A percentile compares a stretch with the other conserved stretches of the same genome.
phyloP scores from a whole-genome alignment of 2,329 filamentous ascomycete genomes.

The Cytospora leucostoma region DNA sequence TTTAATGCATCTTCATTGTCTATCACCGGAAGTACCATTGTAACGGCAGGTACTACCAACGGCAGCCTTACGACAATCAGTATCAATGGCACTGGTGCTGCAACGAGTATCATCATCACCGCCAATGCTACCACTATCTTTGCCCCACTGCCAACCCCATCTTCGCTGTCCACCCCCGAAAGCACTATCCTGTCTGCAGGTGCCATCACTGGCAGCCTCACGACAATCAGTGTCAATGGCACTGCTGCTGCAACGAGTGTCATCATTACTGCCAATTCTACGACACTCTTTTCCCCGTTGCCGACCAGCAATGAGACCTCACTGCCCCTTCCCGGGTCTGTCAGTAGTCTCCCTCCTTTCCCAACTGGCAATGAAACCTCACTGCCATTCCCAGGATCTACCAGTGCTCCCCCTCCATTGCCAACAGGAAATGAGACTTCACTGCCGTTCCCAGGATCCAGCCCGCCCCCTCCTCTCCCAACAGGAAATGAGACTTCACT shows the following conservation, averaged over 20 bases:
- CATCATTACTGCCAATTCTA: slow-evolving; percentile 20
- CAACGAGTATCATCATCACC: slow-evolving; percentile 23
- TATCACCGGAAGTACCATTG: slow-evolving; percentile 6
- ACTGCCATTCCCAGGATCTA: neutral
- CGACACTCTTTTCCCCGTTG: slow-evolving; percentile 21
- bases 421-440: neutral
- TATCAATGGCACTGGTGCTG: slow-evolving; percentile 23
- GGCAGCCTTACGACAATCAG: slow-evolving; percentile 20
- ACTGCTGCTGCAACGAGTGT: slow-evolving; percentile 24
- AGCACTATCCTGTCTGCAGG: slow-evolving; percentile 9
- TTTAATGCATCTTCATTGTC: slow-evolving; percentile 8
- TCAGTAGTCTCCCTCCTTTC: slow-evolving; percentile 2
- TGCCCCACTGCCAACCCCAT: slow-evolving; percentile 8
- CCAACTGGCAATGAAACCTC: slow-evolving; percentile 6
- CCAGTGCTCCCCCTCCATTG: neutral
- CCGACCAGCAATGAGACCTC: slow-evolving; percentile 3
- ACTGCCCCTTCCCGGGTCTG: slow-evolving; percentile 9
- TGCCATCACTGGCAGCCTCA: slow-evolving; percentile 19
- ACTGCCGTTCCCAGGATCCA: neutral
- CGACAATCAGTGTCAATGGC: slow-evolving; percentile 23
- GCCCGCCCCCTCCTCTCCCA: neutral
- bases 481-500: slow-evolving; percentile 1
- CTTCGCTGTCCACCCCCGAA: slow-evolving; percentile 7
- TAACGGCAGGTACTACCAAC: slow-evolving; percentile 13
- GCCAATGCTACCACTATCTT: slow-evolving; percentile 22